These are phyloP conservation scores for Gentiana straminea DNA, from an alignment of 257 asterid species.

Conservation along the genomic window DNA sequence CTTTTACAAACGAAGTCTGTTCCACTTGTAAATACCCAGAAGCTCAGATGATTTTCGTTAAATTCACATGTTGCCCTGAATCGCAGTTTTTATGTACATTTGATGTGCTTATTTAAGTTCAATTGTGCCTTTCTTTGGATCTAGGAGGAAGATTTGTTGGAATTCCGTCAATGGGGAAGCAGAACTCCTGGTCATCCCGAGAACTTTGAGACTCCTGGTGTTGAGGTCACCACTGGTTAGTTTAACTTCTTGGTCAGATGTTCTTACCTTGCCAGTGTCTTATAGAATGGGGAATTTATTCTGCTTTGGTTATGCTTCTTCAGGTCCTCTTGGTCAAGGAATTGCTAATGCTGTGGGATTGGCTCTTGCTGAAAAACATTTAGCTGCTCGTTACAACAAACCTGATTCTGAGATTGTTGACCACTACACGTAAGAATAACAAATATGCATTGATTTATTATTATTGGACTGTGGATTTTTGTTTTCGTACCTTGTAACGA, in stretches of 20 bases:
- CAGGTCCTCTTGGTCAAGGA: constrained; percentile 95
- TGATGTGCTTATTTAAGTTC: no score
- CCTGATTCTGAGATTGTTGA: constrained; percentile 66
- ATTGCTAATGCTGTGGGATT: constrained; percentile 81
- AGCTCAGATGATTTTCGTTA: no score
- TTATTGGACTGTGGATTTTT: neutral
- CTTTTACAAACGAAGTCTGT: no score
- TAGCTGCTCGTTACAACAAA: constrained; percentile 83
- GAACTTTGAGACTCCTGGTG: constrained; percentile 84
- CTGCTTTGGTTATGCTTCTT: constrained; percentile 8
- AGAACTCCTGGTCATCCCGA: constrained; percentile 87
- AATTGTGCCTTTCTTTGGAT: neutral
- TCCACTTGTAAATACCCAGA: no score
- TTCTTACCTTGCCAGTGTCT: neutral
- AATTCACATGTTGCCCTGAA: no score
- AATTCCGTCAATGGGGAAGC: constrained; percentile 86
- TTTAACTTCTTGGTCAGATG: neutral
- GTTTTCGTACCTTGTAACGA: constrained; percentile 5
- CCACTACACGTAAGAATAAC: constrained; percentile 60
- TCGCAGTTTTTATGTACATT: no score
- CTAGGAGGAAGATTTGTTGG: constrained; percentile 78
- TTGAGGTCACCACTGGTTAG: constrained; percentile 89
- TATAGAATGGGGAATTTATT: constrained; percentile 7
- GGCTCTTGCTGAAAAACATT: constrained; percentile 82
- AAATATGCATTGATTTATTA: neutral